These are phyloP conservation scores for Ophiostoma australiae DNA, from an alignment of 2,329 filamentous ascomycete species.

Conservation along the genomic window DNA sequence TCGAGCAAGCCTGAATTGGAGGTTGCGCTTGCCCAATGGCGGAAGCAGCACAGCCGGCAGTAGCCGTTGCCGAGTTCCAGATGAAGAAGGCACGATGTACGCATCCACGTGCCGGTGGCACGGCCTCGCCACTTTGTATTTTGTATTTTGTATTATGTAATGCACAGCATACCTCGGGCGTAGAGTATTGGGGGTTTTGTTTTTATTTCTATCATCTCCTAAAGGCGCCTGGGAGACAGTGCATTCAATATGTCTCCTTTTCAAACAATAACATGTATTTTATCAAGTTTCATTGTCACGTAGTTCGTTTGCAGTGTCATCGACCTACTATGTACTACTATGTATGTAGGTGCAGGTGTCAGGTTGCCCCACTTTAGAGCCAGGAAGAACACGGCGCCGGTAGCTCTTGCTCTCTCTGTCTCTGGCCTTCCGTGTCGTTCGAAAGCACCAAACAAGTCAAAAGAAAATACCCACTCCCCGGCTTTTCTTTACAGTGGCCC, in stretches of 20 bases:
- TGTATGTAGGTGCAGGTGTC: not conserved
- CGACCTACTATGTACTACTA: too few relatives aligned
- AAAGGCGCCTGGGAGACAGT: not conserved
- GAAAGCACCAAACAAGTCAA: constrained; percentile 7
- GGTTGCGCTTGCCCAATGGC: constrained; percentile 59
- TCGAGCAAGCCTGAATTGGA: constrained; percentile 57
- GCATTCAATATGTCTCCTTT: not conserved
- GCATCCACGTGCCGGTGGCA: not conserved
- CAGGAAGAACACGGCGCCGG: constrained; percentile 28
- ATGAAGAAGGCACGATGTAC: not conserved
- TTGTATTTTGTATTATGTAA: constrained; percentile 9
- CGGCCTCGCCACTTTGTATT: not conserved
- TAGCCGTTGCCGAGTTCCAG: not conserved
- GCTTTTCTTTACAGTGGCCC: constrained; percentile 17
- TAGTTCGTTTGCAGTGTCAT: not conserved
- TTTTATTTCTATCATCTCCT: not conserved
- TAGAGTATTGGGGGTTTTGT: not conserved
- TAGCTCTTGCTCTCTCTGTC: constrained; percentile 17
- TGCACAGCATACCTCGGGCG: not conserved
- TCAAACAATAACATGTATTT: not conserved
- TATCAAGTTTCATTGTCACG: not conserved
- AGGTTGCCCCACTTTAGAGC: not conserved
- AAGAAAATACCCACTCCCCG: constrained; percentile 20
- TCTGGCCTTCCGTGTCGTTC: not conserved
- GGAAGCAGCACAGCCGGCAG: constrained; percentile 17